phyloP scores from a whole-genome alignment of 805 yeast species.

The Candida silvatica region DNA sequence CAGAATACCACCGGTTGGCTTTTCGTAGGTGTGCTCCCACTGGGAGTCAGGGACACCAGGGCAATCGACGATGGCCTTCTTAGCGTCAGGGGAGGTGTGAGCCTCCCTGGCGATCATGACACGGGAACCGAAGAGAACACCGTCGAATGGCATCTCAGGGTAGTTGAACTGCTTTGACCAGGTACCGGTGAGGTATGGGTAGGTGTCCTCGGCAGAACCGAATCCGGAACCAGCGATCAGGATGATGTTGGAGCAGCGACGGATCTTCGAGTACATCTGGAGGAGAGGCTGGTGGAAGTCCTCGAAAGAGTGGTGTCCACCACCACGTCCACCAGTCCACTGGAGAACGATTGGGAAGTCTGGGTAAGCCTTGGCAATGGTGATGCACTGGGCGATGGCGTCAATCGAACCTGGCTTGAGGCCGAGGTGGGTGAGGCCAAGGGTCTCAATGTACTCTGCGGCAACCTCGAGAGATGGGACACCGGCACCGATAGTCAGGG shows the following conservation, averaged over 20 bases:
- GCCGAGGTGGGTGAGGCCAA: conserved; percentile 90
- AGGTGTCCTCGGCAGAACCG: conserved; percentile 94
- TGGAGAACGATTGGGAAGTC: conserved; percentile 93
- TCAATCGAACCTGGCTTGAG: conserved; percentile 98
- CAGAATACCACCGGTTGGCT: conserved; percentile 93
- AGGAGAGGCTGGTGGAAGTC: conserved; percentile 97
- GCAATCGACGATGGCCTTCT: conserved; percentile 82
- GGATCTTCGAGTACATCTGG: conserved; percentile 91
- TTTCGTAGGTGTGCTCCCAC: conserved; percentile 94
- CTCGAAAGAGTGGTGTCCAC: conserved; percentile 99
- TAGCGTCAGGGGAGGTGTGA: conserved; percentile 87
- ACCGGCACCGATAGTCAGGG: conserved; percentile 98
- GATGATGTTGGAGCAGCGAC: conserved; percentile 84
- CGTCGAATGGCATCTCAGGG: conserved; percentile 99
- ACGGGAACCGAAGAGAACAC: conserved; percentile 91
- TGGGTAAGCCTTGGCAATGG: conserved; percentile 94
- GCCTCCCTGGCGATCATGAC: conserved; percentile 98
- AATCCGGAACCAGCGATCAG: conserved; percentile 97
- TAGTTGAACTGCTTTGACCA: conserved; percentile 86
- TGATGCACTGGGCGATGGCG: conserved; percentile 75
- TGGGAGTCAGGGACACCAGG: conserved; percentile 80
- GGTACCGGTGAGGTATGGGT: conserved; percentile 94
- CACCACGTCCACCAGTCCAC: conserved; percentile 99
- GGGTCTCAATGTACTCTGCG: conserved; percentile 85
- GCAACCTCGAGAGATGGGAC: conserved; percentile 98